Conservation (phyloP, 2,329 filamentous ascomycete species). For the Sporothrix curviconia region DNA sequence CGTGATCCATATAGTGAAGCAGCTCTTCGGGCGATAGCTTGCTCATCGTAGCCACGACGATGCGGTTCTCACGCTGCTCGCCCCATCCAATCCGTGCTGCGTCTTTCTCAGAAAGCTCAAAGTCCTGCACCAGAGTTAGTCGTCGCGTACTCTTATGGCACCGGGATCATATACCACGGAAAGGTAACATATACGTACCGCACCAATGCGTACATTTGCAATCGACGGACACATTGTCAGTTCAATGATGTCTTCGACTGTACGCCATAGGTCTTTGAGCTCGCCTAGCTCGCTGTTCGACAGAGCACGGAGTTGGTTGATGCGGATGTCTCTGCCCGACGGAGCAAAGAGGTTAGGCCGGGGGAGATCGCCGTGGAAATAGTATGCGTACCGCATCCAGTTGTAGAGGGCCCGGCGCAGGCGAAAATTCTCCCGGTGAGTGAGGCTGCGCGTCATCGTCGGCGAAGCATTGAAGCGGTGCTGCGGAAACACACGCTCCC, state of each 20-base stretch:
- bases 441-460: conserved; percentile 37
- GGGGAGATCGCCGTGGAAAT: conserved; percentile 43
- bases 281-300: conserved; percentile 40
- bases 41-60: conserved; percentile 32
- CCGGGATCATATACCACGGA: too few relatives aligned
- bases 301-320: conserved; percentile 38
- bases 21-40: conserved; percentile 46
- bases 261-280: conserved; percentile 39
- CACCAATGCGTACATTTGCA: conserved; percentile 29
- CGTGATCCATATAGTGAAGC: conserved; percentile 42
- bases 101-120: conserved; percentile 20
- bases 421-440: conserved; percentile 36
- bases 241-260: conserved; percentile 38
- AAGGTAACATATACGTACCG: conserved; percentile 31
- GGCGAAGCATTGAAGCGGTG: conserved; percentile 36
- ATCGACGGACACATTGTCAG: conserved; percentile 42
- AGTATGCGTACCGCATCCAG: conserved; percentile 49
- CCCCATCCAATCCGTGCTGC: conserved; percentile 27
- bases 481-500: conserved; percentile 34
- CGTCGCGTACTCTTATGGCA: too few relatives aligned
- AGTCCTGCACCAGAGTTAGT: conserved; percentile 17
- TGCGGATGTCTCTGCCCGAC: conserved; percentile 30
- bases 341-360: conserved; percentile 18
- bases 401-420: conserved; percentile 45
- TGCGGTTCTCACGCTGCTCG: conserved; percentile 23